Base-by-base conservation (phyloP, 345 rosid species). In the Tarenaya hassleriana region DNA sequence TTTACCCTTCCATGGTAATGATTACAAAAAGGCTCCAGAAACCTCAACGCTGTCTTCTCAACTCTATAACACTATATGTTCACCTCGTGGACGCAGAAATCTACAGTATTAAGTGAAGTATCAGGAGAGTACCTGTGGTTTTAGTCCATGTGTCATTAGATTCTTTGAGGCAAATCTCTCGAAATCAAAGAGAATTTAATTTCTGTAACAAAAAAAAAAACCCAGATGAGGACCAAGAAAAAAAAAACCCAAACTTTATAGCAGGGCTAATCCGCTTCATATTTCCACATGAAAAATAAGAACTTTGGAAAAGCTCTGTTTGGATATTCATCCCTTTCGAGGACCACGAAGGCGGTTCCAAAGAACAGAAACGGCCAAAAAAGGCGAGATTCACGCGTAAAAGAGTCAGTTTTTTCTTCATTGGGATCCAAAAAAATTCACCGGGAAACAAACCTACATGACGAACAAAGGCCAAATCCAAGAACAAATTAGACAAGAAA, bases 141-240 rank as follows among this genome's bases (percentile, higher is more conserved):
- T 57, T 37, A 50, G 27, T 13, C 58, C 58, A 57, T 27, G 10
- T 64, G 52, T 49, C 49, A 7, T 10, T 58, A 29, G 59, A 64
- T 38, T 57, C 63, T 51, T 44, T 35, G 16, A 3, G 38, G 0
- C 17, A 13, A 10, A 64, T 58, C 54, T 57, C 15, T 19, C 35
- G 43, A 44, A 34, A 57, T 50, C 51, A 47, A 64, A 50, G 57
- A 11, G 42, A 29, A 8, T 43, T 52, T 64, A 64, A 51, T 38
- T 57, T 48, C 69, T 44, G 54, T 3, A 10, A 55, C 16, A 45
- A 61, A 50, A 3, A 1, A 46, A 35, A 34, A 15, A 0, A 14
- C 34, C n/a, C n/a, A n/a, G n/a, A n/a, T n/a, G n/a, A n/a, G n/a
- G 15, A 39, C 38, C 17, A 17, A 11, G 6, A 7, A 13, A 4